These are phyloP conservation scores for Penicillium sp. DNA, from an alignment of 2,329 filamentous ascomycete species.

Conservation along the genomic window DNA sequence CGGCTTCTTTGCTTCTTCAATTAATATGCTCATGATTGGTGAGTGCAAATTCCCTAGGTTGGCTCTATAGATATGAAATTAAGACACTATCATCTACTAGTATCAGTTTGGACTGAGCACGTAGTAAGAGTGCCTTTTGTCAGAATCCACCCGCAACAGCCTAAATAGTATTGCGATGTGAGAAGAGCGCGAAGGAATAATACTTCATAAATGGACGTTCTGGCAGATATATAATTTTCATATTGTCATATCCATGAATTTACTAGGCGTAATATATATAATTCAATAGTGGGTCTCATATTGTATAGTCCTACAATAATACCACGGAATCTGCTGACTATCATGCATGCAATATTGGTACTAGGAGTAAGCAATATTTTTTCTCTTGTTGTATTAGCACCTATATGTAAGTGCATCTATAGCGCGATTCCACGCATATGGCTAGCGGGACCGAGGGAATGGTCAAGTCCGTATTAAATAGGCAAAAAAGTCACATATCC, in stretches of 20 bases:
- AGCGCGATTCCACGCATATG: background rate
- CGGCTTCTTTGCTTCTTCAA: background rate
- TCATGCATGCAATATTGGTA: background rate
- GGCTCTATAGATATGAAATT: background rate
- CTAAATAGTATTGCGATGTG: background rate
- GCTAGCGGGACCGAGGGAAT: background rate
- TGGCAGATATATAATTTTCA: background rate
- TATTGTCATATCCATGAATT: background rate
- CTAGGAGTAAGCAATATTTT: background rate
- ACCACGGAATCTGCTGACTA: background rate
- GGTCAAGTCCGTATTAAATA: background rate
- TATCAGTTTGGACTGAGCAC: background rate
- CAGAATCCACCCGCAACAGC: background rate
- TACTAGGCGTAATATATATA: background rate
- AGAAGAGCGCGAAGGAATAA: background rate
- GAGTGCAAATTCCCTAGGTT: background rate
- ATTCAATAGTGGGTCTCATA: too few relatives aligned
- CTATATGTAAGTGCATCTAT: background rate
- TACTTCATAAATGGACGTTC: background rate
- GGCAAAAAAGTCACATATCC: background rate
- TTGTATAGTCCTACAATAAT: background rate
- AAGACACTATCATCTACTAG: background rate
- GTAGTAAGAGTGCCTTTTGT: background rate
- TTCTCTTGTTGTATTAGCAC: background rate
- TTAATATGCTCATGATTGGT: too few relatives aligned